Conservation (phyloP, 73 alveolate species). For the Halteria grandinella region DNA sequence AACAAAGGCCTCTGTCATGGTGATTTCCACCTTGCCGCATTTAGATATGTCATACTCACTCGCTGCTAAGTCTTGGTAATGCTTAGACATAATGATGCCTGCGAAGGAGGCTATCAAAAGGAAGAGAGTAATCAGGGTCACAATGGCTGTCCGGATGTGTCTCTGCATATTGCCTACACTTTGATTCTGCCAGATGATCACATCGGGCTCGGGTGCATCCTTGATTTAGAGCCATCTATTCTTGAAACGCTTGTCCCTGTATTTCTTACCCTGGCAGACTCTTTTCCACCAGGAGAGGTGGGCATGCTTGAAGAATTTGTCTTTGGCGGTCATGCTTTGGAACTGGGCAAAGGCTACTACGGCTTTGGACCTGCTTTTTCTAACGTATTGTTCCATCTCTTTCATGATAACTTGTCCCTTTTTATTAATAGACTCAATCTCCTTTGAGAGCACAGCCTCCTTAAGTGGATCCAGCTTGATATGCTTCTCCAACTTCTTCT, state of each 20-base stretch:
- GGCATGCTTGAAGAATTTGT: not conserved
- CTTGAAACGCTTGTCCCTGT: not conserved
- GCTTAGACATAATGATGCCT: slow-evolving; percentile 33
- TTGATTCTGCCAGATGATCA: slow-evolving; percentile 60
- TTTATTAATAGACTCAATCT: slow-evolving; percentile 4
- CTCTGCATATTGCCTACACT: slow-evolving; percentile 25
- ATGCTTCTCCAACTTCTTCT: slow-evolving; percentile 1
- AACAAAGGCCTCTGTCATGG: slow-evolving; percentile 13
- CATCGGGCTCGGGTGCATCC: slow-evolving; percentile 56
- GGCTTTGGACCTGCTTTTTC: slow-evolving; percentile 27
- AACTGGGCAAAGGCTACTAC: slow-evolving; percentile 39
- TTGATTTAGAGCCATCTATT: slow-evolving; percentile 53
- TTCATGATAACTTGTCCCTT: not conserved
- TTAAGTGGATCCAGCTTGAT: slow-evolving; percentile 11
- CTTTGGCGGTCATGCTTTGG: slow-evolving; percentile 37
- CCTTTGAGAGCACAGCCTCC: not conserved
- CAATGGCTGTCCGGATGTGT: slow-evolving; percentile 15
- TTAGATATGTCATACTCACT: slow-evolving; percentile 13
- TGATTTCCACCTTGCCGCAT: slow-evolving; percentile 25
- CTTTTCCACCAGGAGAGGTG: not conserved
- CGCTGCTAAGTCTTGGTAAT: slow-evolving; percentile 20
- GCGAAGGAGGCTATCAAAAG: slow-evolving; percentile 31
- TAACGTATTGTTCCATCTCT: slow-evolving; percentile 44
- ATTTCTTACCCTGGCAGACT: slow-evolving; percentile 17
- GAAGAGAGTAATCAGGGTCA: slow-evolving; percentile 29